Evolutionary conservation across 345 rosid species (phyloP).

Genomic region (Brassica carinata): DNA sequence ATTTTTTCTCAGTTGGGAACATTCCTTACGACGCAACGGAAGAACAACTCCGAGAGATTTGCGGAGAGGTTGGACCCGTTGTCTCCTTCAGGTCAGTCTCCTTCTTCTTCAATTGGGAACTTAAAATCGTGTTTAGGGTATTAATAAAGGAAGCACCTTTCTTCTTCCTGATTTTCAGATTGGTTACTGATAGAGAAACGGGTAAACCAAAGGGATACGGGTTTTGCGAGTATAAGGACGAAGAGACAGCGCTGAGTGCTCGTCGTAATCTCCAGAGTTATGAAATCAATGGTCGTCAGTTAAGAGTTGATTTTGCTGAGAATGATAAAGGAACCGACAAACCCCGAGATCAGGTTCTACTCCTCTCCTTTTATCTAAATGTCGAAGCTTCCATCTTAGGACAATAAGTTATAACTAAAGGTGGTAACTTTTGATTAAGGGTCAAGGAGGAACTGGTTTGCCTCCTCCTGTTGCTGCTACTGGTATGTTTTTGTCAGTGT

Average conservation of each 20-base stretch:
- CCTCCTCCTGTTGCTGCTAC: background rate
- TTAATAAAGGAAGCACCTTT: background rate
- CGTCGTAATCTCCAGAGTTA: conserved; percentile 98
- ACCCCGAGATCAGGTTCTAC: conserved; percentile 73
- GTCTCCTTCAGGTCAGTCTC: conserved; percentile 92
- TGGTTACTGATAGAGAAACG: conserved; percentile 94
- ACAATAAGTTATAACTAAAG: background rate
- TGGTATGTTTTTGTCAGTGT: background rate
- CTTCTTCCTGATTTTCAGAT: conserved; percentile 49
- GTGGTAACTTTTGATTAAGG: background rate
- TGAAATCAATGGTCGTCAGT: conserved; percentile 88
- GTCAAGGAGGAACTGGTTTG: background rate
- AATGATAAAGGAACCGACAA: conserved; percentile 90
- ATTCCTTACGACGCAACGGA: conserved; percentile 98
- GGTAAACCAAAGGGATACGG: conserved; percentile 99
- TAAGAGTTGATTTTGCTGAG: conserved; percentile 99
- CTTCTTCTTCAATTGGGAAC: background rate
- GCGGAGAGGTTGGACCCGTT: conserved; percentile 97
- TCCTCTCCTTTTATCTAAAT: background rate
- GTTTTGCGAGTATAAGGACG: conserved; percentile 98
- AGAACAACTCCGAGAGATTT: conserved; percentile 93
- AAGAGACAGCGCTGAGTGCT: conserved; percentile 97
- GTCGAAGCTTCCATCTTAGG: background rate
- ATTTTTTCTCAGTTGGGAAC: conserved; percentile 76
- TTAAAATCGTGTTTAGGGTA: conserved; percentile 3